Percentiles rank a stretch among this genome's conserved stretches.
Conservation (phyloP, 768 basidiomycete genomes). For the Rhodotorula paludigena region DNA sequence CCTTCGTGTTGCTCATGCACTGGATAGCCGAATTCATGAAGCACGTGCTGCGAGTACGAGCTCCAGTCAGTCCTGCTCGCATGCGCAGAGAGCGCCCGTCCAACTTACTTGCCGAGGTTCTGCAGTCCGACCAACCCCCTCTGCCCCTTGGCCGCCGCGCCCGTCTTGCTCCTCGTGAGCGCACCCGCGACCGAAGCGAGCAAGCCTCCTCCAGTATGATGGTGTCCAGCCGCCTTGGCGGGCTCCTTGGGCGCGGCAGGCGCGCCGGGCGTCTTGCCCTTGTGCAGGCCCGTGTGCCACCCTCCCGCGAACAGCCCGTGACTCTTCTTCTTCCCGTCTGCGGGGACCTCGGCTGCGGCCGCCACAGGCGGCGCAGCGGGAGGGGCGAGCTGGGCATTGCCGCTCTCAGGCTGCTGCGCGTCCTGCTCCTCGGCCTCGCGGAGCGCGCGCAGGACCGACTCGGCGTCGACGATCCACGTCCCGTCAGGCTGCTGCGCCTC, state of each 20-base stretch:
- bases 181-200: conserved; percentile 5
- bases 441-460: conserved; percentile 12
- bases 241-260: neutral
- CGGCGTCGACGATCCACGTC: conserved; percentile 35
- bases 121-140: conserved; percentile 27
- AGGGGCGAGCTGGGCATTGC: neutral
- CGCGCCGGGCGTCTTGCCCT: conserved; percentile 1
- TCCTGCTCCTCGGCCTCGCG: conserved; percentile 42
- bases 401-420: neutral
- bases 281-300: conserved; percentile 12
- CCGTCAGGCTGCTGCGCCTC: conserved; percentile 28
- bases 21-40: conserved; percentile 99
- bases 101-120: conserved; percentile 36
- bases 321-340: neutral
- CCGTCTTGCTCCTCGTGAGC: conserved; percentile 29
- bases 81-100: neutral
- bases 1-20: conserved; percentile 85
- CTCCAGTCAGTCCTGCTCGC: neutral
- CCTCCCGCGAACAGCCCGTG: conserved; percentile 14
- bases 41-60: conserved; percentile 46
- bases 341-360: conserved; percentile 46
- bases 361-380: conserved; percentile 59
- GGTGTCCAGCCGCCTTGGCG: neutral
- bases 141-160: neutral
- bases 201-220: neutral